Evolutionary conservation across 1,284 basidiomycete genomes (phyloP).

Genomic region (Irpex lacteus): DNA sequence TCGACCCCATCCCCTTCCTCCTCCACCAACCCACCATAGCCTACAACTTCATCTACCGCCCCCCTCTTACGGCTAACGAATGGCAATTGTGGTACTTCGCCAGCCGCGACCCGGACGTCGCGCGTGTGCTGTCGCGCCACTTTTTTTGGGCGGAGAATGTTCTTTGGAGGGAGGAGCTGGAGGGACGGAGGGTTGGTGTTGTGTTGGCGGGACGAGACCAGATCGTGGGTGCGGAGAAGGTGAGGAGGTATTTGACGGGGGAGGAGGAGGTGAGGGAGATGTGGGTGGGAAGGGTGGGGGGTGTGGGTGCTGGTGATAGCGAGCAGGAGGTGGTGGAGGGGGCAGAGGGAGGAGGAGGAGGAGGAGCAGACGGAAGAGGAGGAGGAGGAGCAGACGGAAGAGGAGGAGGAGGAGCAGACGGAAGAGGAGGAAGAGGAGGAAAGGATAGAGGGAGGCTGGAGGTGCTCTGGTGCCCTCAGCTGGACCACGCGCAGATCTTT

Average conservation of each 20-base stretch:
- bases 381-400: no score
- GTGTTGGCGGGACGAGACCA: slow-evolving; percentile 55
- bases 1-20: slow-evolving; percentile 65
- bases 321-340: no score
- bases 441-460: slow-evolving; percentile 29
- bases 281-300: slow-evolving; percentile 31
- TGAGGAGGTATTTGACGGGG: slow-evolving; percentile 53
- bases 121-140: slow-evolving; percentile 51
- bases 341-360: no score
- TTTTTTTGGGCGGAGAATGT: slow-evolving; percentile 67
- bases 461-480: slow-evolving; percentile 46
- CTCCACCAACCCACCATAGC: slow-evolving; percentile 60
- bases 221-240: slow-evolving; percentile 48
- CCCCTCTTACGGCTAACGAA: no score
- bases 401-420: no score
- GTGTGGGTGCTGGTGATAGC: no score
- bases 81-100: slow-evolving; percentile 70
- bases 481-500: slow-evolving; percentile 60
- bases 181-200: slow-evolving; percentile 32
- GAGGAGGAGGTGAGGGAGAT: slow-evolving; percentile 28
- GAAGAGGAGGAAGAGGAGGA: no score
- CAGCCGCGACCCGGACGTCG: slow-evolving; percentile 58
- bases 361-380: no score
- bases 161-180: slow-evolving; percentile 58
- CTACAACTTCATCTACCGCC: slow-evolving; percentile 63